phyloP scores from a whole-genome alignment of 1,139 yeast genomes.

The Saccharomyces hybrid region DNA sequence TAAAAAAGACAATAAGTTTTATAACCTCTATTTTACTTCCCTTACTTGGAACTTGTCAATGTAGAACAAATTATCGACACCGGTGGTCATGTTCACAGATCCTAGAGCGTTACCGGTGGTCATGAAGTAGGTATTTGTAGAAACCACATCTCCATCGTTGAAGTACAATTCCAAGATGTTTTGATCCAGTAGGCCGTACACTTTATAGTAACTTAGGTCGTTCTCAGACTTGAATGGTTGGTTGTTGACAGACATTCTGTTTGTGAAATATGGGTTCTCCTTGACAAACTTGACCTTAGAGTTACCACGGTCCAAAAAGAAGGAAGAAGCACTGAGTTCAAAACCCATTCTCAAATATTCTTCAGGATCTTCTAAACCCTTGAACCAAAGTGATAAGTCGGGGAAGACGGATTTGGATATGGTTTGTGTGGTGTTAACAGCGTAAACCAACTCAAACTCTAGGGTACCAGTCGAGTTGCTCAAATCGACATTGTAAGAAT shows the following conservation, averaged over 20 bases:
- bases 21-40: slow-evolving; percentile 4
- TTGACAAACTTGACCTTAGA: slow-evolving; percentile 16
- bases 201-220: slow-evolving; percentile 14
- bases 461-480: not conserved
- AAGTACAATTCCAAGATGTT: slow-evolving; percentile 29
- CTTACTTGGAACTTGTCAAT: slow-evolving; percentile 10
- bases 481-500: not conserved
- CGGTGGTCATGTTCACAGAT: slow-evolving; percentile 13
- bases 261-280: slow-evolving; percentile 18
- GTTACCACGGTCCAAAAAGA: slow-evolving; percentile 22
- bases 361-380: slow-evolving; percentile 10
- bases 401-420: slow-evolving; percentile 10
- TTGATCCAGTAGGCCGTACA: slow-evolving; percentile 29
- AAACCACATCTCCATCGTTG: slow-evolving; percentile 25
- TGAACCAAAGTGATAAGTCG: slow-evolving; percentile 13
- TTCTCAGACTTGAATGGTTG: not conserved
- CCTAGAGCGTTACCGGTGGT: slow-evolving; percentile 15
- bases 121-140: slow-evolving; percentile 26
- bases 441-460: slow-evolving; percentile 15
- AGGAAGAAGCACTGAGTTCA: slow-evolving; percentile 17
- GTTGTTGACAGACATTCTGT: slow-evolving; percentile 5
- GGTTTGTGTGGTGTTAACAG: slow-evolving; percentile 10
- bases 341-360: slow-evolving; percentile 20
- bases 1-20: not conserved
- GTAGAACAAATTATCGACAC: slow-evolving; percentile 30